Base-by-base conservation (phyloP, 768 basidiomycete genomes). In the Suillus subluteus region DNA sequence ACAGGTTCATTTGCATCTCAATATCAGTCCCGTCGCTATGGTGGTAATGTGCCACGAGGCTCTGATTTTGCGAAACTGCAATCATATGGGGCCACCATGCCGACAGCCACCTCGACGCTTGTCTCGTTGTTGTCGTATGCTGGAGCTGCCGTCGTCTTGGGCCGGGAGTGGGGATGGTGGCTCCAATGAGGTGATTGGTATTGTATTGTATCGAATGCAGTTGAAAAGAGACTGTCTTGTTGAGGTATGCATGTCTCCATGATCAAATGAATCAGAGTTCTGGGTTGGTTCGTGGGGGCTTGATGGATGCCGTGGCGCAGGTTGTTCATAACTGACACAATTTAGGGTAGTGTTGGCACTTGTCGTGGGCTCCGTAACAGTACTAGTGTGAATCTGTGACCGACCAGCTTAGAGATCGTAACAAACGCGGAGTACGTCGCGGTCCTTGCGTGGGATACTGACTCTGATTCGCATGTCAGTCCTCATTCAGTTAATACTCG, bases 61-160 rank as follows among this genome's bases (percentile, higher is more conserved):
- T 68, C 65, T 16, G 6, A 4, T 21, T 68, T 68, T 21, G 11
- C 65, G 6, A 23, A 54, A n/a, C 44, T 68, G 12, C 67, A 68
- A 37, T 66, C 59, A 6, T 66, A 54, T 23, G 67, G 65, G 16
- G 65, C 65, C 9, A 43, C 11, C 13, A 12, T 0, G 23, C 9
- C 7, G 23, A 26, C 7, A 38, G 37, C 4, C 7, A 8, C n/a
- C 4, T 38, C 3, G 37, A 23, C 7, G 3, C 56, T 15, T 58
- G 7, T 23, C 38, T 40, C 38, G 4, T 40, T 16, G 23, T 40
- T 40, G 15, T 40, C 8, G 9, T 58, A 11, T 26, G 2, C 23
- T 18, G 38, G 37, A 58, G 54, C 32, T 40, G n/a, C 18, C 8
- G 5, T 40, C 4, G 4, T 40, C 38, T 35, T 55, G 54, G 32